phyloP scores from a whole-genome alignment of 2,329 filamentous ascomycete species.

The Myriosclerotinia scirpicola region DNA sequence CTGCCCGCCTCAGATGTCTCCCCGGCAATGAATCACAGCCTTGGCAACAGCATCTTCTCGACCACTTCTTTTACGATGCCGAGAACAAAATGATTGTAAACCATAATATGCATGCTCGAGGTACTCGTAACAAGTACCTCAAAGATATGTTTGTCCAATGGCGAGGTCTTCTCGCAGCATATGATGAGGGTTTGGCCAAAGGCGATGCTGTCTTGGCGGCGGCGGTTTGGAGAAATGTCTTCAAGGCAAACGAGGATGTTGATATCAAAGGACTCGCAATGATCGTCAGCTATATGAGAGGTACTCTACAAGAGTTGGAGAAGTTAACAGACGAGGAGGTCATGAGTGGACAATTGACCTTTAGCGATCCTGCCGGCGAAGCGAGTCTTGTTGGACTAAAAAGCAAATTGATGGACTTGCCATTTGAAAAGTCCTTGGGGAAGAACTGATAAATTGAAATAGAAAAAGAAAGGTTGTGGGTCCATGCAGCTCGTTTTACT shows the following conservation, averaged over 20 bases:
- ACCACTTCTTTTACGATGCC: slow-evolving; percentile 92
- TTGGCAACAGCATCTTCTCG: slow-evolving; percentile 87
- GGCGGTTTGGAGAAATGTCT: slow-evolving; percentile 92
- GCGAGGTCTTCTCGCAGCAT: slow-evolving; percentile 80
- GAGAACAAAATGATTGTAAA: slow-evolving; percentile 80
- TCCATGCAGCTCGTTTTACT: neutral
- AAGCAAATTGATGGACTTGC: slow-evolving; percentile 43
- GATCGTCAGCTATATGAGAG: slow-evolving; percentile 63
- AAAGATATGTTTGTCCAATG: slow-evolving; percentile 95
- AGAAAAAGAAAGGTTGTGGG: neutral
- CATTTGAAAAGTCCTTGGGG: slow-evolving; percentile 37
- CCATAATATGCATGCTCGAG: slow-evolving; percentile 66
- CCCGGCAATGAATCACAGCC: slow-evolving; percentile 65
- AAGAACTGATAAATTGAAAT: slow-evolving; percentile 39
- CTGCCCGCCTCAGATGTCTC: slow-evolving; percentile 78
- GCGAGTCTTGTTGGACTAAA: slow-evolving; percentile 43
- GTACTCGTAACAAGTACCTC: slow-evolving; percentile 62
- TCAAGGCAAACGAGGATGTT: slow-evolving; percentile 68
- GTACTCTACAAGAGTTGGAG: slow-evolving; percentile 55
- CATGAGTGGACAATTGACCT: slow-evolving; percentile 49
- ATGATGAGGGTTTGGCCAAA: slow-evolving; percentile 76
- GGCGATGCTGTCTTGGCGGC: slow-evolving; percentile 75
- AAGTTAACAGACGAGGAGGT: slow-evolving; percentile 53
- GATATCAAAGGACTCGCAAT: slow-evolving; percentile 60
- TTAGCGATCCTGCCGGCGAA: slow-evolving; percentile 48